phyloP scores from a whole-genome alignment of 345 rosid genomes.

The Fremontodendron californicum region DNA sequence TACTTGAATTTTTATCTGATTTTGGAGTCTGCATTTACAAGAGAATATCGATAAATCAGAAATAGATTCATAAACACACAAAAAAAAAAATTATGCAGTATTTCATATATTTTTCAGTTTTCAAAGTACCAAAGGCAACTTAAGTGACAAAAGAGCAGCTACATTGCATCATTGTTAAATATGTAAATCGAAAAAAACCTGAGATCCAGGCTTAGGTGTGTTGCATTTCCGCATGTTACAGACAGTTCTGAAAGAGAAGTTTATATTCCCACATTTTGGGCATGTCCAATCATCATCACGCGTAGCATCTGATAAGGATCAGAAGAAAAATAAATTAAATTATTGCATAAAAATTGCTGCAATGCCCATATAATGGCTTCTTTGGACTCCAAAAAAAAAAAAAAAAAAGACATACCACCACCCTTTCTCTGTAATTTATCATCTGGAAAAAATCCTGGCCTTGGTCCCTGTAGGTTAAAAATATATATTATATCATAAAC shows the following conservation, averaged over 20 bases:
- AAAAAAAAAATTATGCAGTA: neutral
- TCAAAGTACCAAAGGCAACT: neutral
- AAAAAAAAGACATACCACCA: slow-evolving; percentile 31
- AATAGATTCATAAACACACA: neutral
- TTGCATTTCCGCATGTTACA: slow-evolving; percentile 99
- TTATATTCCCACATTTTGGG: slow-evolving; percentile 93
- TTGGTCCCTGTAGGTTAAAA: slow-evolving; percentile 57
- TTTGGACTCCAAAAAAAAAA: neutral
- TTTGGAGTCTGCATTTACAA: slow-evolving; percentile 57
- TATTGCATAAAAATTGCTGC: neutral
- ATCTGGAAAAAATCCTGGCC: slow-evolving; percentile 79
- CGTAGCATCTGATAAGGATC: slow-evolving; percentile 49
- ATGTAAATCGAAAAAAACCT: slow-evolving; percentile 46
- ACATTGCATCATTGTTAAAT: neutral
- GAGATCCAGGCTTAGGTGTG: slow-evolving; percentile 93
- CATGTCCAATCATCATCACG: slow-evolving; percentile 97
- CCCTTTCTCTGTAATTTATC: slow-evolving; percentile 68
- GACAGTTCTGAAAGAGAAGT: slow-evolving; percentile 86
- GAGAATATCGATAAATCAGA: slow-evolving; percentile 14
- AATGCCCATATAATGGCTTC: neutral
- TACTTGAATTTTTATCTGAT: slow-evolving; percentile 75
- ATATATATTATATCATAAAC: neutral
- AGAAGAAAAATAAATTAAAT: neutral
- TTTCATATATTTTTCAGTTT: neutral
- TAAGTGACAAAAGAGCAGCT: neutral